phyloP scores from a whole-genome alignment of 2,329 filamentous ascomycete genomes.

The Trichoderma guizhouense region DNA sequence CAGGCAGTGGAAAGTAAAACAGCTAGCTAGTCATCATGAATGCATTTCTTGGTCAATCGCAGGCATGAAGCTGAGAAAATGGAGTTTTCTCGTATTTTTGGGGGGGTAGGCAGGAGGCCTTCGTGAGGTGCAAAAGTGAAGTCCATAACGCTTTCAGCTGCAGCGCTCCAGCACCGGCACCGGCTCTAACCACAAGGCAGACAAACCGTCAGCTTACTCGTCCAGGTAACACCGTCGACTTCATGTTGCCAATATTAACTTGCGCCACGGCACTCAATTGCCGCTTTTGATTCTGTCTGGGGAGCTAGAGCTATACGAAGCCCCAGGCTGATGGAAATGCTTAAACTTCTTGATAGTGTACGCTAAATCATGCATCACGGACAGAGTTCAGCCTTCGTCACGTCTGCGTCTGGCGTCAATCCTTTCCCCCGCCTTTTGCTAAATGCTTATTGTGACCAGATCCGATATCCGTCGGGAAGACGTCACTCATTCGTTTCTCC shows the following conservation, averaged over 20 bases:
- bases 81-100: neutral
- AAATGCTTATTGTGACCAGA: neutral
- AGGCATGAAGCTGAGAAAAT: neutral
- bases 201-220: neutral
- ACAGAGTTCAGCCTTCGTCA: slow-evolving; percentile 8
- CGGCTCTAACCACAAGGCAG: neutral
- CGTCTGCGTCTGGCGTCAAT: neutral
- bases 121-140: neutral
- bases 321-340: neutral
- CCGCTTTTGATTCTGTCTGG: neutral
- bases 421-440: neutral
- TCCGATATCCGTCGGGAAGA: neutral
- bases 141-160: neutral
- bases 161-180: neutral
- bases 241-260: neutral
- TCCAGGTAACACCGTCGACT: neutral
- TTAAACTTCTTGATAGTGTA: neutral
- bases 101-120: neutral
- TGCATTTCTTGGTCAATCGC: neutral
- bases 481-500: neutral
- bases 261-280: neutral
- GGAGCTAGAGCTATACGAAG: neutral
- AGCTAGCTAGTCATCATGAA: neutral
- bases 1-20: neutral
- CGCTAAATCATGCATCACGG: neutral